A percentile compares a stretch with the other conserved stretches of the same genome.
Evolutionary conservation across 495 filamentous ascomycete genomes (phyloP).

Genomic region (Hyphodiscus hymeniophilus): DNA sequence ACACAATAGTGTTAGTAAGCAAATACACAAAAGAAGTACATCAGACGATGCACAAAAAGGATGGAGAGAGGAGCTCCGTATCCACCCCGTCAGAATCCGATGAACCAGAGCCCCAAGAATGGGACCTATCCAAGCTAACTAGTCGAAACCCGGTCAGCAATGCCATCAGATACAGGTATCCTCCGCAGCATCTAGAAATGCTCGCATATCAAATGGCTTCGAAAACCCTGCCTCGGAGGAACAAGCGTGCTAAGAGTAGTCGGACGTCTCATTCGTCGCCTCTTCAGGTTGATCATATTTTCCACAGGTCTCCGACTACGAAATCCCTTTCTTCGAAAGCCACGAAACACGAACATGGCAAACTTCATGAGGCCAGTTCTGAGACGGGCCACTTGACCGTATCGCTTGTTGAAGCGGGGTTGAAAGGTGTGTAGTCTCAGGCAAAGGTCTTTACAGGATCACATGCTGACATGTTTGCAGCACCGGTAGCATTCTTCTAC

Average conservation of each 20-base stretch:
- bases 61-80: background rate
- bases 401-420: constrained; percentile 9
- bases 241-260: background rate
- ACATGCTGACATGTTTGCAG: background rate
- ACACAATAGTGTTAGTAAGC: constrained; percentile 52
- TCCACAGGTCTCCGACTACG: background rate
- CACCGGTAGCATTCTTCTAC: constrained; percentile 25
- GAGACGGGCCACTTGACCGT: constrained; percentile 20
- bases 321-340: background rate
- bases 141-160: constrained; percentile 8
- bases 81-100: background rate
- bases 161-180: constrained; percentile 9
- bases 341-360: constrained; percentile 11
- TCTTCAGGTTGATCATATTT: too few relatives aligned
- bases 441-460: background rate
- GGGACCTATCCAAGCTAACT: constrained; percentile 15
- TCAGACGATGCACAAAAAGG: constrained; percentile 26
- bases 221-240: constrained; percentile 4
- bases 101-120: background rate
- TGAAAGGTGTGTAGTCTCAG: constrained; percentile 12
- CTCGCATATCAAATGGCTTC: constrained; percentile 20
- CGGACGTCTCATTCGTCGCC: background rate
- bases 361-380: constrained; percentile 11
- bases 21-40: constrained; percentile 54
- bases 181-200: constrained; percentile 12